Percentiles rank a stretch among this genome's conserved stretches.
phyloP scores from a whole-genome alignment of 1,284 basidiomycete species.

The Leccinum subatratum region DNA sequence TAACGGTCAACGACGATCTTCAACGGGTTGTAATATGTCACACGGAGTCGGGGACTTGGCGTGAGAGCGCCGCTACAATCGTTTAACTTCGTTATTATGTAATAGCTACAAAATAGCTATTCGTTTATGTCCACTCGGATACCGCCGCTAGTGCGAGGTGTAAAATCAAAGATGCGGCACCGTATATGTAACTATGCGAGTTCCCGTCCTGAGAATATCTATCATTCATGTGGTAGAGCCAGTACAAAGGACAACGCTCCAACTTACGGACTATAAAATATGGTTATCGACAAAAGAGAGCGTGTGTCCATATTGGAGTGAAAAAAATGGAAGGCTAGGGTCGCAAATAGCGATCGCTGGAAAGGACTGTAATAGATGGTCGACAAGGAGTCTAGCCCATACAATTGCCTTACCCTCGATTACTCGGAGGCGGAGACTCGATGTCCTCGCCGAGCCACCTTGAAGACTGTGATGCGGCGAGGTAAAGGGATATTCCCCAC shows the following conservation, averaged over 20 bases:
- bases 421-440: slow-evolving; percentile 26
- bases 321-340: not conserved
- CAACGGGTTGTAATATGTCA: no score
- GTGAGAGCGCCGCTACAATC: no score
- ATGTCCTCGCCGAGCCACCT: slow-evolving; percentile 5
- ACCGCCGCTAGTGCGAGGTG: no score
- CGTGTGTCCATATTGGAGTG: slow-evolving; percentile 8
- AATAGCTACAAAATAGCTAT: no score
- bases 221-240: not conserved
- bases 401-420: slow-evolving; percentile 12
- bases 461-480: slow-evolving; percentile 26
- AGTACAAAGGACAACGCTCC: slow-evolving; percentile 16
- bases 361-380: not conserved
- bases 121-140: no score
- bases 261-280: slow-evolving; percentile 17
- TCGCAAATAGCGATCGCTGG: not conserved
- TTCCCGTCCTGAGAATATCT: not conserved
- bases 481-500: slow-evolving; percentile 23
- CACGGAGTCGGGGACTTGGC: no score
- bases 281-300: slow-evolving; percentile 1
- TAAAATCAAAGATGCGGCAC: no score
- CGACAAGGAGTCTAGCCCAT: not conserved
- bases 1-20: no score
- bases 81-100: no score
- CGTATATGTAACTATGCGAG: not conserved